Percentiles rank a stretch among this genome's conserved stretches.
phyloP scores from a whole-genome alignment of 2,329 filamentous ascomycete species.

The Lachnellula willkommii region DNA sequence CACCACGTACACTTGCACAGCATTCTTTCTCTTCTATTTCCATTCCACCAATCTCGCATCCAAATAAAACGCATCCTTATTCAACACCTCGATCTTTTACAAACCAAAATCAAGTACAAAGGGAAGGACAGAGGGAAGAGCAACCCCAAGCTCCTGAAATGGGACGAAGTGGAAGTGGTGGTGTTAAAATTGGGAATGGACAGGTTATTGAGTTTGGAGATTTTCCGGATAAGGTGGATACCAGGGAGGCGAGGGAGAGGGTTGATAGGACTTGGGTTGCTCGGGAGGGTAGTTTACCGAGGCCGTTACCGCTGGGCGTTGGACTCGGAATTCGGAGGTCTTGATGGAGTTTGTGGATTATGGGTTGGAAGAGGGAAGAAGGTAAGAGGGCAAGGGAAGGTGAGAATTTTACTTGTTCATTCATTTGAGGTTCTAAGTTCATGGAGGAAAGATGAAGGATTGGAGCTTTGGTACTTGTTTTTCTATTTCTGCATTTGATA shows the following conservation, averaged over 20 bases:
- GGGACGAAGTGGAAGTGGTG: slow-evolving; percentile 13
- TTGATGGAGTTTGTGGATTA: not conserved
- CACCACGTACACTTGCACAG: not conserved
- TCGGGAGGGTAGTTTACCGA: slow-evolving; percentile 2
- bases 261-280: slow-evolving; percentile 16
- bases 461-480: not conserved
- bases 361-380: not conserved
- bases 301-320: not conserved
- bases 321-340: not conserved
- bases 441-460: not conserved
- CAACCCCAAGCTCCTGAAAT: not conserved
- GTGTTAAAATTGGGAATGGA: slow-evolving; percentile 10
- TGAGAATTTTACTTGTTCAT: too few relatives aligned
- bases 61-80: slow-evolving; percentile 3
- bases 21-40: not conserved
- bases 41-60: not conserved
- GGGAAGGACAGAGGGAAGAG: not conserved
- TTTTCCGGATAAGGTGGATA: slow-evolving; percentile 19
- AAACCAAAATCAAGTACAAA: not conserved
- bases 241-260: slow-evolving; percentile 12
- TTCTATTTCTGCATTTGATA: not conserved
- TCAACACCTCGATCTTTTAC: slow-evolving; percentile 5
- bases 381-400: not conserved
- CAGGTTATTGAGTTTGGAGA: slow-evolving; percentile 25
- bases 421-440: too few relatives aligned